Evolutionary conservation across 352 stramenopile genomes (phyloP).

Genomic region (Phytophthora podocarpi): DNA sequence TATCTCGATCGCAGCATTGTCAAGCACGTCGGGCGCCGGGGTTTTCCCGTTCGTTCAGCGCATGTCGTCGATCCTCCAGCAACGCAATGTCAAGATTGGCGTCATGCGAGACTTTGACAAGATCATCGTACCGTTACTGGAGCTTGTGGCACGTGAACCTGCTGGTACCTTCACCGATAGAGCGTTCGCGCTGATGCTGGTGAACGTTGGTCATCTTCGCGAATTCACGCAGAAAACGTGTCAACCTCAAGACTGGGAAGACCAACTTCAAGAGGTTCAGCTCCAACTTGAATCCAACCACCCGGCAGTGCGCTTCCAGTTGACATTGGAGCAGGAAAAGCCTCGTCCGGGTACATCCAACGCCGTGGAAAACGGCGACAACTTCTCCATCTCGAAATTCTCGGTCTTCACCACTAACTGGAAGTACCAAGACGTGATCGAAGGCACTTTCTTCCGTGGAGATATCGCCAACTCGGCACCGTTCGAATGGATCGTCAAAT

Average conservation of each 20-base stretch:
- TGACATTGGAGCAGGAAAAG: slow-evolving; percentile 42
- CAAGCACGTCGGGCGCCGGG: slow-evolving; percentile 20
- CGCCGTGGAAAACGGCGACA: slow-evolving; percentile 4
- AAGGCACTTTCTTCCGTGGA: slow-evolving; percentile 51
- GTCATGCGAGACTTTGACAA: slow-evolving; percentile 39
- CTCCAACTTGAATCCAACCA: slow-evolving; percentile 30
- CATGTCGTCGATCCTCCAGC: slow-evolving; percentile 30
- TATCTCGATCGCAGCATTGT: slow-evolving; percentile 40
- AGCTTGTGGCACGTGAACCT: slow-evolving; percentile 33
- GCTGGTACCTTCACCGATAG: slow-evolving; percentile 19
- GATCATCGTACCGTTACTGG: slow-evolving; percentile 36
- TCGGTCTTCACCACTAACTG: slow-evolving; percentile 45
- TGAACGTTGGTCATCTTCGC: slow-evolving; percentile 43
- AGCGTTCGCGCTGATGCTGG: slow-evolving; percentile 44
- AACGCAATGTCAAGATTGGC: slow-evolving; percentile 53
- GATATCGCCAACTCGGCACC: slow-evolving; percentile 36
- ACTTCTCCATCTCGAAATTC: slow-evolving; percentile 46
- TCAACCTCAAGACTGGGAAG: slow-evolving; percentile 31
- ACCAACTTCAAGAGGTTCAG: slow-evolving; percentile 26
- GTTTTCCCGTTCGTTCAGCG: slow-evolving; percentile 37
- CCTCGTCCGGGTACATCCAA: slow-evolving; percentile 21
- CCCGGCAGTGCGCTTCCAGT: slow-evolving; percentile 42
- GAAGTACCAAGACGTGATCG: slow-evolving; percentile 41
- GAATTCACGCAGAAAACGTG: slow-evolving; percentile 25
- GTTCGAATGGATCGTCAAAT: slow-evolving; percentile 39